Conservation (phyloP, 257 asterid species). For the Scutellaria baicalensis region DNA sequence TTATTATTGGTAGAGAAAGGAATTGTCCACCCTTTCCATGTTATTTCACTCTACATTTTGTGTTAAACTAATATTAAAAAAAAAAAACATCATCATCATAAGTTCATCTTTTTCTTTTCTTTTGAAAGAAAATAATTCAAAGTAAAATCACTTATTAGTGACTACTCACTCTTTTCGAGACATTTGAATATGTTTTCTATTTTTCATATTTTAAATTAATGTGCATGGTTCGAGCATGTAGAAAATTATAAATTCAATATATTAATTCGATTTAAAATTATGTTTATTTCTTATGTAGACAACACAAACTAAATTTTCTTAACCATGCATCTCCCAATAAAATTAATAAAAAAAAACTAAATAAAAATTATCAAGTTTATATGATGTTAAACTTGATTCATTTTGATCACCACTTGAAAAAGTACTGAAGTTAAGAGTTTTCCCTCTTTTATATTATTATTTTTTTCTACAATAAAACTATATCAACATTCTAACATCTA, state of each 20-base stretch:
- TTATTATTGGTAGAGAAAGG: constrained; percentile 23
- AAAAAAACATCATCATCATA: background rate
- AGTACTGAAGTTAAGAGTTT: background rate
- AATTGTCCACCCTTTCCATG: constrained; percentile 6
- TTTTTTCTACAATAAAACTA: background rate
- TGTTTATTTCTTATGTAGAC: no score
- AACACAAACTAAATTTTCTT: no score
- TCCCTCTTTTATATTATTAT: no score
- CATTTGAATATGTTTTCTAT: no score
- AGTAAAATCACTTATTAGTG: no score
- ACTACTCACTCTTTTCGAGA: no score
- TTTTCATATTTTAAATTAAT: no score
- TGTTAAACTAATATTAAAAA: background rate
- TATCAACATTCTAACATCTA: background rate
- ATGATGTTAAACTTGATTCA: background rate
- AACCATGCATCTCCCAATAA: background rate
- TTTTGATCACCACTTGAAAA: background rate
- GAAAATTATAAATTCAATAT: no score
- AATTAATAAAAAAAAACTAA: no score
- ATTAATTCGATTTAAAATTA: no score
- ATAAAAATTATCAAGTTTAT: background rate
- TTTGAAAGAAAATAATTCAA: no score
- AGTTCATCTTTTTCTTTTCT: background rate
- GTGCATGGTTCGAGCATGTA: no score
- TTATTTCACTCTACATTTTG: background rate